phyloP scores from a whole-genome alignment of 805 yeast species.

The Candida coquimbonensis region DNA sequence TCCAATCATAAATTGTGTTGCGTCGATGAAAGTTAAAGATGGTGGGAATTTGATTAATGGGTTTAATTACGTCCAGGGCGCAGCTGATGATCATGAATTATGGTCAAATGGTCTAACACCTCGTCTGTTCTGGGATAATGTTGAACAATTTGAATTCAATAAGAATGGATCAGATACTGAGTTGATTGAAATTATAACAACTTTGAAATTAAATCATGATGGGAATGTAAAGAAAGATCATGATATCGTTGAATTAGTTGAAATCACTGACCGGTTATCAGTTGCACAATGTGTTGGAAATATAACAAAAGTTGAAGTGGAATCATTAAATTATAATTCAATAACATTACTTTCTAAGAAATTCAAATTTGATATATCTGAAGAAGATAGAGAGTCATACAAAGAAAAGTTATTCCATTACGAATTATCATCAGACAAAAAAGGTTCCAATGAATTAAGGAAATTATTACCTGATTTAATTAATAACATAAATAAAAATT shows the following conservation, averaged over 20 bases:
- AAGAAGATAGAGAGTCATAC: not conserved
- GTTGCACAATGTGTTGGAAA: constrained; percentile 19
- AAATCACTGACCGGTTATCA: constrained; percentile 13
- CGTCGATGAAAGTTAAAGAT: constrained; percentile 55
- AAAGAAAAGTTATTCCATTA: constrained; percentile 9
- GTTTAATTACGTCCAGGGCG: constrained; percentile 76
- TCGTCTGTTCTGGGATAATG: constrained; percentile 43
- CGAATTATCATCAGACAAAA: constrained; percentile 40
- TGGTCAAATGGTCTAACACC: constrained; percentile 65
- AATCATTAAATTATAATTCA: not conserved
- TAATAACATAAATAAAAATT: constrained; percentile 12
- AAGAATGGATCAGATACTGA: constrained; percentile 24
- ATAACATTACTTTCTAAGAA: constrained; percentile 7
- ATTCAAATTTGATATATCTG: not conserved
- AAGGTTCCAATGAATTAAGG: constrained; percentile 60
- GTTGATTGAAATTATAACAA: constrained; percentile 13
- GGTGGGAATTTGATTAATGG: constrained; percentile 43
- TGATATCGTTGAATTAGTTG: constrained; percentile 7
- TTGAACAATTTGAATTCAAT: not conserved
- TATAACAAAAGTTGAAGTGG: constrained; percentile 1
- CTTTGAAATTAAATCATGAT: not conserved
- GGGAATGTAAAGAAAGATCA: not conserved
- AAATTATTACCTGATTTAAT: constrained; percentile 37
- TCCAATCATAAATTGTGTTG: constrained; percentile 50
- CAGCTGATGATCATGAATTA: constrained; percentile 89